Base-by-base conservation (phyloP, 768 basidiomycete genomes). In the Suillus lakei region DNA sequence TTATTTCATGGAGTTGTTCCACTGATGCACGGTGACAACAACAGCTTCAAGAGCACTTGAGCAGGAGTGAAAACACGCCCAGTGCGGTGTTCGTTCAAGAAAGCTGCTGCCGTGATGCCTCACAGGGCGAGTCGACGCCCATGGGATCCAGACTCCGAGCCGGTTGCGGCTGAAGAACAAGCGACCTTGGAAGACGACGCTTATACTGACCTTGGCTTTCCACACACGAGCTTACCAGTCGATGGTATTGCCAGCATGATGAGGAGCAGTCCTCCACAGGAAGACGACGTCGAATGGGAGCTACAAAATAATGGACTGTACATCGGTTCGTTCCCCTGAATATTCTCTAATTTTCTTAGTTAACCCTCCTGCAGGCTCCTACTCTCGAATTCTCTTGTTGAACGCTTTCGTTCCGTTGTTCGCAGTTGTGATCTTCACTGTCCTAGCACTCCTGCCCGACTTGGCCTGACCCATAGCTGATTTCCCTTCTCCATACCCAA, bases 371-470 rank as follows among this genome's bases (percentile, higher is more conserved):
- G 48, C 66, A 92, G 91, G 91, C 26, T 91, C 90, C 5, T 91
- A 91, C 79, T 75, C 71, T 44, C 81, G 79, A 39, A 74, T 89
- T 13, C 60, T 91, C 43, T 74, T 80, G n/a, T 68, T 88, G 54
- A 90, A 92, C 71, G 81, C 83, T 0, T 76, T 89, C 39, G 86
- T 86, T n/a, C 89, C 90, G 1, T 61, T 88, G 44, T 82, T 85
- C 0, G 84, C 83, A 10, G 46, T 86, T 38, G 56, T 87, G 44
- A 74, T 82, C 9, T 86, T 90, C 70, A 68, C 79, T 5, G 64
- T 85, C 44, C 79, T 91, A 32, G 85, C 86, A 1, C 53, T 79
- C 6, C 75, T 89, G 3, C 90, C 89, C 0, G 62, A 69, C 32
- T 64, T 86, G 43, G 76, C 83, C 28, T 90, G 88, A 77, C 83